Base-by-base conservation (phyloP, 306 rosid genomes). In the Luffa aegyptiaca region DNA sequence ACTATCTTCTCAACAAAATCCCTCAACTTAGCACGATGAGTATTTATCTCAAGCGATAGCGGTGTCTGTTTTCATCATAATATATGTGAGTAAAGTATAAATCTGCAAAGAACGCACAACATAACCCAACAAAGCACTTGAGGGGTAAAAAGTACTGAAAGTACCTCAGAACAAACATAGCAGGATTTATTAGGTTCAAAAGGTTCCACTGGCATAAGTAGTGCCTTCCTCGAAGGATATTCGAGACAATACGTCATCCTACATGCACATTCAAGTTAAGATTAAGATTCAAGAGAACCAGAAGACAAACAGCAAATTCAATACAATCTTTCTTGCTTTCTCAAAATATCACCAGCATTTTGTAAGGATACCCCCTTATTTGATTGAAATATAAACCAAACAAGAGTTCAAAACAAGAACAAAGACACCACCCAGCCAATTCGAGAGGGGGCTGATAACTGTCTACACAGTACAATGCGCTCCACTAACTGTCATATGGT, bases 191-290 rank as follows among this genome's bases (percentile, higher is more conserved):
- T 93, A 35, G 97, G 94, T 80, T 93, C 98, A 89, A 91, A 91
- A 73, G 98, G 99, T 80, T 90, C 97, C 88, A 96, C 98, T 3
- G 99, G 99, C 98, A 96, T 93, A 75, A 96, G 93, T 81, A 96
- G 84, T 92, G 90, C 84, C 87, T 90, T 96, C 84, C 85, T 91
- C 37, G 96, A 76, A 80, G 98, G 99, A 85, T 92, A 91, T 80
- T 96, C 99, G 59, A 91, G 87, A 83, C 99, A 96, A 87, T 93
- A 96, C 33, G 99, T 93, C 97, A 93, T 93, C 90, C 99, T 96
- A 79, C 44, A 33, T 31, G 82, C 33, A 33, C 8, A 26, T 45
- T 70, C 17, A 21, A 71, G 75, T 58, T 78, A 63, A 41, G 61
- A 76, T 55, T 17, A 39, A 39, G 76, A 81, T 83, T 79, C 55